A percentile compares a stretch with the other conserved stretches of the same genome.
Conservation (phyloP, 2,329 filamentous ascomycete species). For the Ophiosphaerella herpotricha region DNA sequence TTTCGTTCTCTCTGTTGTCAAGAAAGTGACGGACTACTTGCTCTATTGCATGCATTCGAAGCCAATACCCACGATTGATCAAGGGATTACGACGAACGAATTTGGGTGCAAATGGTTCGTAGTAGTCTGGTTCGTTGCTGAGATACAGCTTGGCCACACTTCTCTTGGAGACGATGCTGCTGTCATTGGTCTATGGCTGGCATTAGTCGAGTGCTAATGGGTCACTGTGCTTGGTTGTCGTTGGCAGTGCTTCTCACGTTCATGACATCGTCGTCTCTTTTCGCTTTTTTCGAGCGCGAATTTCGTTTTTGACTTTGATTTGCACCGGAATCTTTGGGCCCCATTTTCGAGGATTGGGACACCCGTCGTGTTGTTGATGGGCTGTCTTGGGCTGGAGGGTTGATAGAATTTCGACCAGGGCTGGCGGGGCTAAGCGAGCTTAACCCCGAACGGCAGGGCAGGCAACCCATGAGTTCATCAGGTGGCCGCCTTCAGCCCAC, state of each 20-base stretch:
- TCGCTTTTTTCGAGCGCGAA: conserved; percentile 29
- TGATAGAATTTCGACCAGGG: conserved; percentile 24
- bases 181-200: conserved; percentile 74
- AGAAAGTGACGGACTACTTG: conserved; percentile 75
- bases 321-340: conserved; percentile 11
- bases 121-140: conserved; percentile 77
- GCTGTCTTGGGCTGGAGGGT: conserved; percentile 9
- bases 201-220: conserved; percentile 9
- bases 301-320: conserved; percentile 18
- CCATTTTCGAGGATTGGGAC: conserved; percentile 13
- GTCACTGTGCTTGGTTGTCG: neutral
- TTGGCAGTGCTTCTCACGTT: conserved; percentile 49
- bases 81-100: conserved; percentile 81
- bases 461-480: neutral
- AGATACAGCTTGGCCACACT: conserved; percentile 91
- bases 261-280: conserved; percentile 61
- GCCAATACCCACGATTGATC: conserved; percentile 88
- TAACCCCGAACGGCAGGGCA: conserved; percentile 20
- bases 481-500: conserved; percentile 4
- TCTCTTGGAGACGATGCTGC: conserved; percentile 88
- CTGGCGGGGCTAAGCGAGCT: conserved; percentile 26
- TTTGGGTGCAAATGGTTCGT: conserved; percentile 84
- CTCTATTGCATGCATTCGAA: conserved; percentile 83
- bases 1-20: conserved; percentile 54
- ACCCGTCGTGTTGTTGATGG: conserved; percentile 9